Conservation (phyloP, 371 early-diverging fungal genomes). For the Sporodiniella umbellata region DNA sequence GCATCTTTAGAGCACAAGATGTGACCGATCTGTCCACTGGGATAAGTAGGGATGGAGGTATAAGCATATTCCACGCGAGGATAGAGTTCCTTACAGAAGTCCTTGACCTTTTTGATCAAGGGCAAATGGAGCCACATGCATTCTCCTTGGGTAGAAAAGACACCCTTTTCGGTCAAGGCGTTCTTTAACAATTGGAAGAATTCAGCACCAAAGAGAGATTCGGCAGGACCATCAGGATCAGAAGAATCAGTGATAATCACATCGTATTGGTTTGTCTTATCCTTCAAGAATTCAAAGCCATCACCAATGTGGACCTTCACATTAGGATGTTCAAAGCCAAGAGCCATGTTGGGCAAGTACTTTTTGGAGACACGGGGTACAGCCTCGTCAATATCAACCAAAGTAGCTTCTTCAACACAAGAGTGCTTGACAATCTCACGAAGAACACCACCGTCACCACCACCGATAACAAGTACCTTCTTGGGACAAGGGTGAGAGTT, state of each 20-base stretch:
- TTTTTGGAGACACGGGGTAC: conserved; percentile 89
- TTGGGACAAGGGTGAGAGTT: conserved; percentile 94
- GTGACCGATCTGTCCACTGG: conserved; percentile 95
- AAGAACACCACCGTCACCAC: conserved; percentile 97
- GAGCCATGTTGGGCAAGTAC: conserved; percentile 90
- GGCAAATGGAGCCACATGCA: conserved; percentile 96
- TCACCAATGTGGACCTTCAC: conserved; percentile 92
- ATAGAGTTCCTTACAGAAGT: conserved; percentile 76
- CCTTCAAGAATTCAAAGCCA: conserved; percentile 90
- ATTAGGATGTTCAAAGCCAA: conserved; percentile 93
- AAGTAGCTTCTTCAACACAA: conserved; percentile 81
- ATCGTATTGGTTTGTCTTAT: conserved; percentile 84
- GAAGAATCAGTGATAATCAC: conserved; percentile 98
- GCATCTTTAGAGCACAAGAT: conserved; percentile 86
- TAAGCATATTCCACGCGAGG: conserved; percentile 91
- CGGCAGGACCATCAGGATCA: conserved; percentile 97
- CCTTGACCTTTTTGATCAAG: conserved; percentile 85
- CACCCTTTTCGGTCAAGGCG: conserved; percentile 88
- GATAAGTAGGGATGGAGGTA: conserved; percentile 94
- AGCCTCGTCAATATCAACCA: conserved; percentile 97
- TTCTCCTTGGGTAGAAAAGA: conserved; percentile 96
- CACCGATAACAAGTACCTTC: conserved; percentile 95
- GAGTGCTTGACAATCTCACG: conserved; percentile 97
- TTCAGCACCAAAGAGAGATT: conserved; percentile 84
- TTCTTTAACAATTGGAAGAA: conserved; percentile 91